Evolutionary conservation across 768 basidiomycete species (phyloP), one percentile per base, ranked within the genome.

Genomic region (Russula virescens): DNA sequence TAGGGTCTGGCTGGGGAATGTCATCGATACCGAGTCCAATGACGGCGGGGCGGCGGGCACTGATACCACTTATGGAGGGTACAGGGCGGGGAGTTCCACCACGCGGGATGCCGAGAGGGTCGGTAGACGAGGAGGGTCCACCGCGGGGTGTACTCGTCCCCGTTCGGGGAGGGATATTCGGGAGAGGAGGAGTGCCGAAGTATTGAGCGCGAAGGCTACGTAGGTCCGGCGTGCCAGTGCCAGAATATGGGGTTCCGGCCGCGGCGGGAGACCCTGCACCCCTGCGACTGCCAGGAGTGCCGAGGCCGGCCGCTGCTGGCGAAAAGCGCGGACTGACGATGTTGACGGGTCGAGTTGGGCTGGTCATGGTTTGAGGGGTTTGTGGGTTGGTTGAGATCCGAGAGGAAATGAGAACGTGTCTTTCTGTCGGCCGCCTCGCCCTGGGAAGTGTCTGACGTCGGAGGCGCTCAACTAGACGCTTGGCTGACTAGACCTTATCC

Each of bases 211-310:
- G 82, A n/a, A 89, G 75, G 16, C 78, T 76, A 38, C 83, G 80
- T 61, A 88, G 73, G 68, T 86, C 83, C 8, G 89, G 86, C 21
- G 88, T 87, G 48, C 85, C 85, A n/a, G 86, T 87, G 50, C 83
- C 84, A 16, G 72, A 73, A 34, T 77, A 67, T 1, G 79, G 77
- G 16, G 79, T 77, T 35, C 72, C 65, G 46, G 65, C n/a, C n/a
- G n/a, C 25, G 5, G 60, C 58, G 21, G 47, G 60, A 6, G 66
- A 59, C 3, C 11, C 58, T 5, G 43, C 49, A 23, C 45, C 55
- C 25, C 57, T 60, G 16, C 54, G 53, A 60, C 62, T 67, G 58
- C 49, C 66, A 52, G 65, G 66, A 16, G 60, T 68, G 26, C 60
- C 67, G 8, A 53, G 8, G n/a, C 25, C 28, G 10, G 61, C 48